A percentile compares a stretch with the other conserved stretches of the same genome.
Conservation (phyloP, 1,284 basidiomycete species). For the Rhizoctonia solani region DNA sequence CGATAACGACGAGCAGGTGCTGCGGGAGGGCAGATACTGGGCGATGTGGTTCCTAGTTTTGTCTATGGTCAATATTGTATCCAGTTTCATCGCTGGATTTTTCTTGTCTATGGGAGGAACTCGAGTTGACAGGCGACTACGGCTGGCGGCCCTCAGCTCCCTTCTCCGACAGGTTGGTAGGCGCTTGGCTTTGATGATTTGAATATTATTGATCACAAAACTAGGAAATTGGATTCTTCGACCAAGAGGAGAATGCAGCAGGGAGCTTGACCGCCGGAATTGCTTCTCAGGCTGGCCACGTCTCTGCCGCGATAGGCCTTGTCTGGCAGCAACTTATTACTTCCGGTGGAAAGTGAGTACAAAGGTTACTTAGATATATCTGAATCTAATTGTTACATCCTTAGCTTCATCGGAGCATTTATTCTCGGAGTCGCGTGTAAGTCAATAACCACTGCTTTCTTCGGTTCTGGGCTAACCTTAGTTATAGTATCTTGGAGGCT, state of each 20-base stretch:
- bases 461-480: neutral
- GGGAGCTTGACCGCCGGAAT: constrained; percentile 48
- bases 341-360: constrained; percentile 40
- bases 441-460: constrained; percentile 42
- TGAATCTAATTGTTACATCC: neutral
- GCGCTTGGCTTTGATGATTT: no score
- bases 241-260: constrained; percentile 44
- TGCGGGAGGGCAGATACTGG: constrained; percentile 41
- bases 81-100: constrained; percentile 41
- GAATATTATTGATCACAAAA: no score
- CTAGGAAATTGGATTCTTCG: constrained; percentile 46
- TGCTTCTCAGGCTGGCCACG: constrained; percentile 45
- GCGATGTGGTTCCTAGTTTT: constrained; percentile 45
- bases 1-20: constrained; percentile 38
- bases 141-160: constrained; percentile 1
- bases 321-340: constrained; percentile 48
- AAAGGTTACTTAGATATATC: neutral
- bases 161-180: constrained; percentile 16
- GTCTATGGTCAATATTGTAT: constrained; percentile 39
- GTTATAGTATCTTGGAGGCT: constrained; percentile 34
- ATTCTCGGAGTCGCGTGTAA: constrained; percentile 47
- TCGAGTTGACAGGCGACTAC: constrained; percentile 40
- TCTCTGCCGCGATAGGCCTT: constrained; percentile 47
- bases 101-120: constrained; percentile 43
- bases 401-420: constrained; percentile 46